Evolutionary conservation across 2,329 filamentous ascomycete species (phyloP).

Genomic region (Pezizomycotina sp.): DNA sequence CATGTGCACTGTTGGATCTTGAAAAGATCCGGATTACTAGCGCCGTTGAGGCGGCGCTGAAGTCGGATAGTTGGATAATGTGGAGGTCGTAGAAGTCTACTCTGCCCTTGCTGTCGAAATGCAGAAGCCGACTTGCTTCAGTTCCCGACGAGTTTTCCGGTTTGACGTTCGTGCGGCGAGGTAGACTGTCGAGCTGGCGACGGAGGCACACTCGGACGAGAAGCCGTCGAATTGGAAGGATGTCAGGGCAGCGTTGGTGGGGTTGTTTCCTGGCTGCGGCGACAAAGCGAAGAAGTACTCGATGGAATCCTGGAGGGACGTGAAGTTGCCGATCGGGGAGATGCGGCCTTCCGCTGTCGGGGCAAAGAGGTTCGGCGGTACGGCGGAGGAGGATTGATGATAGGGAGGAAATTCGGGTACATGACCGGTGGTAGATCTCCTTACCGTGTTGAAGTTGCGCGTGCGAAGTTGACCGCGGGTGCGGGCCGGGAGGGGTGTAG

Average conservation of each 20-base stretch:
- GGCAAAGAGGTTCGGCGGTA: constrained; percentile 31
- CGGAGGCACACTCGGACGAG: constrained; percentile 27
- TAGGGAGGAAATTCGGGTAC: no score
- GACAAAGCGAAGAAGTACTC: constrained; percentile 35
- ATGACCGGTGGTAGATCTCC: no score
- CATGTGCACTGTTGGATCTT: no score
- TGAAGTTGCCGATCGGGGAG: constrained; percentile 32
- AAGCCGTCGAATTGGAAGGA: constrained; percentile 28
- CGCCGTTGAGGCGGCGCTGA: constrained; percentile 27
- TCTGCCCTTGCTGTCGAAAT: constrained; percentile 33
- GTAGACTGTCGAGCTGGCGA: constrained; percentile 31
- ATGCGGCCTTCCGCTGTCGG: constrained; percentile 30
- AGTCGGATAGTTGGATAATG: constrained; percentile 32
- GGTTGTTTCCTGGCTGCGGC: constrained; percentile 27
- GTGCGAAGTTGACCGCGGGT: no score
- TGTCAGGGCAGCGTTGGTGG: constrained; percentile 27
- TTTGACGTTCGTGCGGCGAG: no score
- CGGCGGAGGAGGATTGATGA: no score
- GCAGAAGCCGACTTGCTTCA: constrained; percentile 35
- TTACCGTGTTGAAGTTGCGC: no score
- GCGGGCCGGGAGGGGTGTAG: no score
- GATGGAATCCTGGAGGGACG: constrained; percentile 31
- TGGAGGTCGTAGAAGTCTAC: constrained; percentile 33
- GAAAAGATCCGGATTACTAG: no score
- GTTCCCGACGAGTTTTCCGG: constrained; percentile 27